These are phyloP conservation scores for Penicillium fimorum DNA, from an alignment of 495 filamentous ascomycete genomes.

Conservation along the genomic window DNA sequence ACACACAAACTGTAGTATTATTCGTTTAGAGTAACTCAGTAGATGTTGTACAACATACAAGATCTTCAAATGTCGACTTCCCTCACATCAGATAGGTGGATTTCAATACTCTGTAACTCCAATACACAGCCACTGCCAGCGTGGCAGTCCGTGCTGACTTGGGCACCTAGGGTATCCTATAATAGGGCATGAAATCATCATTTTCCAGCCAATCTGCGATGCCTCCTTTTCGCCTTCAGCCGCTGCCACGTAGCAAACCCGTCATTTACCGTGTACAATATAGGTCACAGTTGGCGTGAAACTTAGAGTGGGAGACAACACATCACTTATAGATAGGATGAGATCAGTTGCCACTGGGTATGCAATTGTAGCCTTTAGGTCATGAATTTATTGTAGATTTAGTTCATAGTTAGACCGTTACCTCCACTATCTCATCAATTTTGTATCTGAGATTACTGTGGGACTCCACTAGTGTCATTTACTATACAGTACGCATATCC, in stretches of 20 bases:
- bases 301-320: constrained; percentile 11
- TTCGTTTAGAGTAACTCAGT: no score
- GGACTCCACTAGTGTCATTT: constrained; percentile 8
- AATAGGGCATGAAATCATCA: background rate
- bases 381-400: no score
- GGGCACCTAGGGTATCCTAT: constrained; percentile 4
- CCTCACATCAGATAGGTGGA: background rate
- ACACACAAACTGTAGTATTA: background rate
- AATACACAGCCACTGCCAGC: no score
- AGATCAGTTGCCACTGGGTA: constrained; percentile 2
- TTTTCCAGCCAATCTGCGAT: background rate
- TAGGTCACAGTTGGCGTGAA: background rate
- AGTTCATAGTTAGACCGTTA: no score
- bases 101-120: background rate
- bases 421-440: background rate
- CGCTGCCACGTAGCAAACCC: constrained; percentile 27
- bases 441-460: background rate
- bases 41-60: no score
- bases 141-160: background rate
- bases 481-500: constrained; percentile 2
- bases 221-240: constrained; percentile 8
- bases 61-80: background rate
- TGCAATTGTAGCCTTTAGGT: background rate
- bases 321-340: constrained; percentile 6
- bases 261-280: background rate